phyloP scores from a whole-genome alignment of 1,284 basidiomycete species.

The Trichosporon sp. region DNA sequence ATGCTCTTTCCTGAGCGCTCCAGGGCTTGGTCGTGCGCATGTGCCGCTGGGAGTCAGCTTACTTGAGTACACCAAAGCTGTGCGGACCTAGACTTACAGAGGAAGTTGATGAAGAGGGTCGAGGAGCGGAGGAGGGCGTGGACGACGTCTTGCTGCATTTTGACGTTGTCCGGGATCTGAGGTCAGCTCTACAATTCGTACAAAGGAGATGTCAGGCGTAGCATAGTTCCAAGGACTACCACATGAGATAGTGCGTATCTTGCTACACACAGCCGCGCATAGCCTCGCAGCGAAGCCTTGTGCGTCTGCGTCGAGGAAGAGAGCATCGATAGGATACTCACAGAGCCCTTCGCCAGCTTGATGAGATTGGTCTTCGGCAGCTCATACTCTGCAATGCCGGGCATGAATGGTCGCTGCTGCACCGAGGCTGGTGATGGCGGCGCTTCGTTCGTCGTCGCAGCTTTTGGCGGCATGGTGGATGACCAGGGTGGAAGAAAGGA shows the following conservation, averaged over 20 bases:
- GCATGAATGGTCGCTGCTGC: conserved; percentile 32
- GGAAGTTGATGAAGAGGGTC: conserved; percentile 84
- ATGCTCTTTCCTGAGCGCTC: conserved; percentile 82
- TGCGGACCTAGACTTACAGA: conserved; percentile 55
- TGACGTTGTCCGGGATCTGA: conserved; percentile 74
- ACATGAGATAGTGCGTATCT: too few relatives aligned
- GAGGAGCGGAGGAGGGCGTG: conserved; percentile 74
- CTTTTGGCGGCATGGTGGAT: background rate
- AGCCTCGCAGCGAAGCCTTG: too few relatives aligned
- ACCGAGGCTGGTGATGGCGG: background rate
- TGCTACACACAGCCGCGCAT: too few relatives aligned
- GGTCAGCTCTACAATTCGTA: too few relatives aligned
- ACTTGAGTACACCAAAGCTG: background rate
- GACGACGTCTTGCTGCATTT: conserved; percentile 79
- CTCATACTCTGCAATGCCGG: conserved; percentile 70
- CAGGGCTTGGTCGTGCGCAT: conserved; percentile 74
- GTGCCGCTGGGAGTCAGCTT: conserved; percentile 2
- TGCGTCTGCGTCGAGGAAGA: too few relatives aligned
- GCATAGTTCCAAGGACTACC: too few relatives aligned
- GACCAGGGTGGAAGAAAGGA: background rate
- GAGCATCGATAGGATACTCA: too few relatives aligned
- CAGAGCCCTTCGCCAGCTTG: conserved; percentile 67
- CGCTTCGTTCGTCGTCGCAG: background rate
- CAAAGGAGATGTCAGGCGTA: too few relatives aligned
- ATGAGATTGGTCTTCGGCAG: conserved; percentile 73